These are phyloP conservation scores for Esteya vermicola DNA, from an alignment of 2,329 filamentous ascomycete species.

Conservation along the genomic window DNA sequence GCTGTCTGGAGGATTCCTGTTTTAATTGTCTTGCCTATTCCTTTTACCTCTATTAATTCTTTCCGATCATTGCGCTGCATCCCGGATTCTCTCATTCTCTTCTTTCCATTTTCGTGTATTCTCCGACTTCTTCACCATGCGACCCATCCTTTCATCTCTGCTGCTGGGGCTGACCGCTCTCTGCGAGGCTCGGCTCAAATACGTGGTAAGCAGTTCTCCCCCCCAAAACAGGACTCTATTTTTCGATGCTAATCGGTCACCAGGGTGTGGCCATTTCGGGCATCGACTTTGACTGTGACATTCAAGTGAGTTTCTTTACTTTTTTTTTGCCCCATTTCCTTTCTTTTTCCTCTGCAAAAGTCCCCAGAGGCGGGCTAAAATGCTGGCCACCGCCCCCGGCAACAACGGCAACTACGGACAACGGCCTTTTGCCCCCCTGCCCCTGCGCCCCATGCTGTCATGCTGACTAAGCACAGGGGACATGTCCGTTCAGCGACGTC, in stretches of 20 bases:
- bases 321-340: too few species aligned
- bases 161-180: conserved; percentile 5
- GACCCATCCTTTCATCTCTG: not conserved
- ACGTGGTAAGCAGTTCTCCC: conserved; percentile 3
- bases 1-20: too few species aligned
- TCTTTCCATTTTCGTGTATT: not conserved
- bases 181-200: conserved; percentile 6
- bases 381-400: too few species aligned
- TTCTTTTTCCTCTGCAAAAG: too few species aligned
- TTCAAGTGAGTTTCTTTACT: conserved; percentile 13
- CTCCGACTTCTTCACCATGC: not conserved
- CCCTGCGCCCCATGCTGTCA: too few species aligned
- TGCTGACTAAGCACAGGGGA: too few species aligned
- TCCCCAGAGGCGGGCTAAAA: too few species aligned
- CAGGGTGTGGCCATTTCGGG: conserved; percentile 23
- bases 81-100: not conserved
- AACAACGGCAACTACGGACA: too few species aligned
- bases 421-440: not conserved
- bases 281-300: conserved; percentile 32
- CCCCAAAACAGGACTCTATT: not conserved
- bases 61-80: not conserved
- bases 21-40: too few species aligned
- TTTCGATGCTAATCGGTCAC: too few species aligned
- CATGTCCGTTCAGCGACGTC: conserved; percentile 17
- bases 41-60: too few species aligned